phyloP scores from a whole-genome alignment of 768 basidiomycete species.

The Erythrobasidium yunnanense region DNA sequence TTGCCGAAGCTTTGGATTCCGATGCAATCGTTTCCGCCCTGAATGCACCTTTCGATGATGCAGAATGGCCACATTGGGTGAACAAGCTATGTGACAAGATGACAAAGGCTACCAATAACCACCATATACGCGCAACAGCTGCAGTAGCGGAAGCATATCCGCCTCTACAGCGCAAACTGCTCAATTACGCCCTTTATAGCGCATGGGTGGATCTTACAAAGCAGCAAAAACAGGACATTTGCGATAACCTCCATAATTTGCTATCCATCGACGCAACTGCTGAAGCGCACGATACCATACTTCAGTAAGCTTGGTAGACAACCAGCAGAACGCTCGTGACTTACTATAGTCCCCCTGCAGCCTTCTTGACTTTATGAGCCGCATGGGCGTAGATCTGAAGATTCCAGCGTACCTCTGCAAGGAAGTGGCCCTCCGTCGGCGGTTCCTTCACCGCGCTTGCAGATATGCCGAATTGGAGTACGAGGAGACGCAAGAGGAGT shows the following conservation, averaged over 20 bases:
- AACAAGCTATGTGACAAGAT: neutral
- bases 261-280: neutral
- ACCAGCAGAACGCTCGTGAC: neutral
- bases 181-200: constrained; percentile 8
- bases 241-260: neutral
- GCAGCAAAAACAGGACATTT: neutral
- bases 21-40: neutral
- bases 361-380: constrained; percentile 20
- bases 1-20: neutral
- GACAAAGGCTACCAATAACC: constrained; percentile 11
- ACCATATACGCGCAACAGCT: neutral
- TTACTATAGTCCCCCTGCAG: neutral
- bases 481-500: neutral
- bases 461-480: constrained; percentile 22
- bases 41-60: neutral
- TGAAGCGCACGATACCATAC: constrained; percentile 13
- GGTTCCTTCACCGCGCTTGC: constrained; percentile 1
- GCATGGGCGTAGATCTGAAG: constrained; percentile 13
- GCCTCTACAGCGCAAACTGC: constrained; percentile 14
- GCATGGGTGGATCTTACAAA: constrained; percentile 8
- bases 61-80: constrained; percentile 14
- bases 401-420: neutral
- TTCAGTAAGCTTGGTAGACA: neutral
- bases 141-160: constrained; percentile 10
- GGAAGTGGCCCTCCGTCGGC: neutral